These are phyloP conservation scores for Thymus quinquecostatus DNA, from an alignment of 257 asterid genomes.

Conservation along the genomic window DNA sequence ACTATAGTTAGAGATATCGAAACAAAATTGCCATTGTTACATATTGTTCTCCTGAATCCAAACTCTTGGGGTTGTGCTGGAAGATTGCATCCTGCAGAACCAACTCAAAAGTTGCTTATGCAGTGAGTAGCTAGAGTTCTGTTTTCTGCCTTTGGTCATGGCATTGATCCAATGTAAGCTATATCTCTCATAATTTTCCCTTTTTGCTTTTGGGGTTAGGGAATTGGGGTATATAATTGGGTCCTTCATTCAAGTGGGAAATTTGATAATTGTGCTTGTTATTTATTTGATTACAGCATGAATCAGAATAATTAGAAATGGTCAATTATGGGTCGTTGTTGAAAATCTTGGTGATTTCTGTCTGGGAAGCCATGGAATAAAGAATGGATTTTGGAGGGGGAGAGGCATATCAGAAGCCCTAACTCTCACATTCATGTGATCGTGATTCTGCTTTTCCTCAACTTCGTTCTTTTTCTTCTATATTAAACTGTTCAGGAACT, in stretches of 20 bases:
- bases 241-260: not conserved
- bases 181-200: slow-evolving; percentile 3
- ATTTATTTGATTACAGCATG: slow-evolving; percentile 3
- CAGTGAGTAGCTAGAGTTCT: slow-evolving; percentile 65
- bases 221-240: too few relatives aligned
- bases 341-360: not conserved
- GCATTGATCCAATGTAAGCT: slow-evolving; percentile 59
- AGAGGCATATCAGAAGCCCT: too few relatives aligned
- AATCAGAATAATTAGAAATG: slow-evolving; percentile 4
- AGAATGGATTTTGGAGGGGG: too few relatives aligned
- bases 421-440: too few relatives aligned
- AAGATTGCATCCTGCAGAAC: slow-evolving; percentile 42
- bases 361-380: not conserved
- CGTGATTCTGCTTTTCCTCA: too few relatives aligned
- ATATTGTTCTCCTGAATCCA: slow-evolving; percentile 83
- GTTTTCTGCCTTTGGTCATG: slow-evolving; percentile 53
- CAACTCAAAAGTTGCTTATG: slow-evolving; percentile 55
- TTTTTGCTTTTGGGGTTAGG: too few relatives aligned
- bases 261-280: slow-evolving; percentile 1
- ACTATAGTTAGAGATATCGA: slow-evolving; percentile 75
- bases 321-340: not conserved
- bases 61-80: slow-evolving; percentile 77
- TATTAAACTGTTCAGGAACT: too few relatives aligned
- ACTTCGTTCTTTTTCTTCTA: too few relatives aligned
- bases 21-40: slow-evolving; percentile 59